Conservation (phyloP, 306 rosid genomes). For the Crotalaria pallida region DNA sequence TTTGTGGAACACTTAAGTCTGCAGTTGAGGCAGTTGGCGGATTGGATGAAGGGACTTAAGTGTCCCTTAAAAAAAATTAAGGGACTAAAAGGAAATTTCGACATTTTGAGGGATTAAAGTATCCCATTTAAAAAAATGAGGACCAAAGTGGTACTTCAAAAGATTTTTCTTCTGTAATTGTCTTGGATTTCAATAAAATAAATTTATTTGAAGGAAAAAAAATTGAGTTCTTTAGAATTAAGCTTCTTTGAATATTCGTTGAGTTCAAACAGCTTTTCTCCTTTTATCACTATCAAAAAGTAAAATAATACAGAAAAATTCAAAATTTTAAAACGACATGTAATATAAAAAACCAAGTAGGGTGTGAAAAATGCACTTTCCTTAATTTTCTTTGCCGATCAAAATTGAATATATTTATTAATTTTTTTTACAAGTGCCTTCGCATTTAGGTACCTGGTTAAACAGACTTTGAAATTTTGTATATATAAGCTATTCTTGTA, state of each 20-base stretch:
- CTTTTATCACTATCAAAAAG: not conserved
- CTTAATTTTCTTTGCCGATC: not conserved
- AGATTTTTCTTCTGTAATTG: not conserved
- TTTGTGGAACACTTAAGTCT: too few species aligned
- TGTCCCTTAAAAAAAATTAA: too few species aligned
- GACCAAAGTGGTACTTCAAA: too few species aligned
- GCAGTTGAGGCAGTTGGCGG: too few species aligned
- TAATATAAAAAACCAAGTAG: too few species aligned
- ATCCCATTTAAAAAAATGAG: too few species aligned
- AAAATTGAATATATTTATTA: not conserved
- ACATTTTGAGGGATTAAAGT: too few species aligned
- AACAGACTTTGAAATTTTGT: not conserved
- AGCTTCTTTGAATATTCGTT: not conserved
- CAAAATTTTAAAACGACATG: not conserved
- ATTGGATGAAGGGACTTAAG: too few species aligned
- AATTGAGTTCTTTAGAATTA: not conserved
- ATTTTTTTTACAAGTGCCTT: not conserved
- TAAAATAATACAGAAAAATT: not conserved
- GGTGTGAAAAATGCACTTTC: too few species aligned
- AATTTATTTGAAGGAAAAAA: not conserved
- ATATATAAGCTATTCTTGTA: too few species aligned
- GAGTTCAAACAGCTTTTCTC: constrained; percentile 17
- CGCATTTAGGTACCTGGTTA: not conserved
- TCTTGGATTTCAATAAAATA: not conserved
- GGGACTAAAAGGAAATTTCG: too few species aligned